Conservation (phyloP, 2,329 filamentous ascomycete genomes). For the Alternaria tenuissima region DNA sequence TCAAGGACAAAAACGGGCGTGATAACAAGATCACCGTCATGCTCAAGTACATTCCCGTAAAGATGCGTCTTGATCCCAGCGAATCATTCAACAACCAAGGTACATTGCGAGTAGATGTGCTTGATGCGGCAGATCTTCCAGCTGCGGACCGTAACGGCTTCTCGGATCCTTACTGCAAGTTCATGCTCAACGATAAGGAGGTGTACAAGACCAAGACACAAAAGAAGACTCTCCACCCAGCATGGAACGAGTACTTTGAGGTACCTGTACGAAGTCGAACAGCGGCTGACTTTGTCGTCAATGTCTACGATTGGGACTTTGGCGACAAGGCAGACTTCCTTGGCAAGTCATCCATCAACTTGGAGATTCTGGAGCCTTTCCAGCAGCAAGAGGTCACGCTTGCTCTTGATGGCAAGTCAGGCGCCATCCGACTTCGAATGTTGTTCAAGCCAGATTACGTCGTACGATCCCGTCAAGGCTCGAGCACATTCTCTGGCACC, state of each 20-base stretch:
- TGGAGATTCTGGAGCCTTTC: conserved; percentile 86
- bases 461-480: conserved; percentile 83
- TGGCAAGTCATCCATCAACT: conserved; percentile 77
- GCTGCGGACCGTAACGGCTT: conserved; percentile 95
- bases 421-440: conserved; percentile 80
- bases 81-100: conserved; percentile 99
- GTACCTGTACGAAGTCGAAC: conserved; percentile 82
- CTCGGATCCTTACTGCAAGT: conserved; percentile 97
- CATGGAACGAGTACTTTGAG: conserved; percentile 98
- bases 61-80: conserved; percentile 91
- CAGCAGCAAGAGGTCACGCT: conserved; percentile 77
- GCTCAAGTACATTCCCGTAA: conserved; percentile 91
- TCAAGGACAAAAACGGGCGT: conserved; percentile 80
- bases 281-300: conserved; percentile 80
- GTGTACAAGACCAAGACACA: conserved; percentile 94
- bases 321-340: conserved; percentile 92
- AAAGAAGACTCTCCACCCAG: conserved; percentile 95
- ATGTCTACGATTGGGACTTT: conserved; percentile 96
- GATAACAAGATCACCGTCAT: conserved; percentile 85
- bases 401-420: conserved; percentile 86
- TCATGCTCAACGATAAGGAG: conserved; percentile 86
- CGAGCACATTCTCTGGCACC: conserved; percentile 90
- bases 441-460: conserved; percentile 95
- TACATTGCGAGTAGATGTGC: conserved; percentile 88
- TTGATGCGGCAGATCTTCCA: conserved; percentile 87